Evolutionary conservation across 2,329 filamentous ascomycete genomes (phyloP).

Genomic region (Dothideomycetes sp.): DNA sequence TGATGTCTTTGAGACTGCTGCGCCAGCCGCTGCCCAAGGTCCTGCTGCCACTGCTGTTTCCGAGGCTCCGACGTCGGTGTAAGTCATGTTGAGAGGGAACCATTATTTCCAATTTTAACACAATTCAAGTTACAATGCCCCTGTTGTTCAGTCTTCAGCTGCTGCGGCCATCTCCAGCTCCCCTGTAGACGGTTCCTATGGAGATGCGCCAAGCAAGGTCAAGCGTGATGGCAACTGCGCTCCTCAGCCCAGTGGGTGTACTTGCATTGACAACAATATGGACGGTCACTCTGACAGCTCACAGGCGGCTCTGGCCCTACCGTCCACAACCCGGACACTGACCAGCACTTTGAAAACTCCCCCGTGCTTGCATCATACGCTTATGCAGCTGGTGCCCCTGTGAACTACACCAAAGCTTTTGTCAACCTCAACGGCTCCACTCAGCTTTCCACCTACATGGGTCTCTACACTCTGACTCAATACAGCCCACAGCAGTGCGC

Average conservation of each 20-base stretch:
- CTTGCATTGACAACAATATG: no score
- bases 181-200: not conserved
- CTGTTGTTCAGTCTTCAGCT: not conserved
- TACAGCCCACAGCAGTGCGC: conserved; percentile 22
- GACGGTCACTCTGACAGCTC: no score
- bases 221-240: not conserved
- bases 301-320: conserved; percentile 2
- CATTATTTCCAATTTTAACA: no score
- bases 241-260: not conserved
- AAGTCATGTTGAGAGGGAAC: no score
- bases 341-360: not conserved
- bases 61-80: no score
- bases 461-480: conserved; percentile 15
- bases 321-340: not conserved
- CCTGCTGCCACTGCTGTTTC: no score
- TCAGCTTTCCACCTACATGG: conserved; percentile 15
- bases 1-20: no score
- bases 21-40: no score
- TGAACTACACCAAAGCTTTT: not conserved
- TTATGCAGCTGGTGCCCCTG: not conserved
- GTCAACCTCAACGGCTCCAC: conserved; percentile 1
- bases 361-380: not conserved
- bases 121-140: no score
- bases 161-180: not conserved
- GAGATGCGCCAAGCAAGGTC: no score